Evolutionary conservation across 352 stramenopile genomes (phyloP).

Genomic region (Globisporangium acanthophoron): DNA sequence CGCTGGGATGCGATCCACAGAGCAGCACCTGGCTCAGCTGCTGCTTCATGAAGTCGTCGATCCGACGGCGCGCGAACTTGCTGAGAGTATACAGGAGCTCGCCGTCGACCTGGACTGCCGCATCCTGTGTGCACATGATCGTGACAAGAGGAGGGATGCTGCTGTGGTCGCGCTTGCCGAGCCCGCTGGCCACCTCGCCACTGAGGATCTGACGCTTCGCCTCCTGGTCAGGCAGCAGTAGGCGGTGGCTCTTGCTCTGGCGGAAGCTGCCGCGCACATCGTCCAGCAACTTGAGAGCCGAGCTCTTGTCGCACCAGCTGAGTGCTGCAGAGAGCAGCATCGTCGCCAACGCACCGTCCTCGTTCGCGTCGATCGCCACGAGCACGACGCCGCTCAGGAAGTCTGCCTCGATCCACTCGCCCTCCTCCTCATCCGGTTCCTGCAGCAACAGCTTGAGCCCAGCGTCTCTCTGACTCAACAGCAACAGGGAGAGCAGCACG

Average conservation of each 20-base stretch:
- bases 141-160: constrained; percentile 1
- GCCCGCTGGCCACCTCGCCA: background rate
- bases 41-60: background rate
- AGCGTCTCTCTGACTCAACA: background rate
- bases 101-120: constrained; percentile 1
- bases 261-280: constrained; percentile 5
- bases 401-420: background rate
- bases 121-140: background rate
- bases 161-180: background rate
- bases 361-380: constrained; percentile 1
- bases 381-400: constrained; percentile 7
- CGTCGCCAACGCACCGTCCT: constrained; percentile 6
- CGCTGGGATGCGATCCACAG: background rate
- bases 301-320: constrained; percentile 10
- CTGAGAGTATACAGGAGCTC: constrained; percentile 5
- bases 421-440: background rate
- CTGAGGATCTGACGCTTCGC: too few relatives aligned
- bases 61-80: background rate
- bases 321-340: constrained; percentile 7
- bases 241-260: background rate
- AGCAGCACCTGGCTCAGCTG: background rate
- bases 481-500: constrained; percentile 7
- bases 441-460: constrained; percentile 1
- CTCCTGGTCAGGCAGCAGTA: background rate
- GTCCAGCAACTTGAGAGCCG: constrained; percentile 7